Base-by-base conservation (phyloP, 345 rosid species). In the Salix exigua region DNA sequence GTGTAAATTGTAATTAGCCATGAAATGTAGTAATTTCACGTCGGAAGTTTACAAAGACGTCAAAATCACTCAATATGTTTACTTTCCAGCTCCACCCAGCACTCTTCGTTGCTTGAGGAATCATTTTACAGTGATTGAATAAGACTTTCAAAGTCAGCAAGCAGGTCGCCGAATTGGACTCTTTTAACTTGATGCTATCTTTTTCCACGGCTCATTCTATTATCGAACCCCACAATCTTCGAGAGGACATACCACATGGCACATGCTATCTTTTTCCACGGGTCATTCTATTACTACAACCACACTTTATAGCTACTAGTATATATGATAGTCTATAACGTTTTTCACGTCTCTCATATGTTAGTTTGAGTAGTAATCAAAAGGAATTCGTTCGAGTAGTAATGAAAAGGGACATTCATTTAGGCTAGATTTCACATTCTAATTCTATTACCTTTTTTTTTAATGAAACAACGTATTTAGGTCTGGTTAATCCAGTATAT, bases 91-190 rank as follows among this genome's bases (percentile, higher is more conserved):
- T 9, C 28, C 30, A 2, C 28, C 7, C 8, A 26, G 7, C 6
- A 5, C 31, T 68, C 17, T 3, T 33, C 65, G 0, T 82, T 84
- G 84, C 74, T 73, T 76, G 42, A 40, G 37, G 77, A 71, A 67
- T 73, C 69, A 71, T 58, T 3, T 25, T 18, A 7, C 4, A 12
- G 33, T 13, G 25, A 64, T 42, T 69, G 70, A 44, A 19, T 18
- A 31, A 55, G 44, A 21, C 79, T 78, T 77, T 35, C 60, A 35
- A 70, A 60, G 61, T 50, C 78, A 48, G 76, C 81, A 76, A 65
- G 70, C 2, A n/a, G 68, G 66, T 68, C 82, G 65, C 68, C 80
- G 38, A 72, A 40, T 38, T 46, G 38, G 80, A 75, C 51, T 40
- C 72, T 67, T 18, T 64, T 33, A 19, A 19, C 16, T 3, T 4